Evolutionary conservation across 768 basidiomycete species (phyloP), one percentile per base, ranked within the genome.

Genomic region (Tubosaeta brunneosetosa): DNA sequence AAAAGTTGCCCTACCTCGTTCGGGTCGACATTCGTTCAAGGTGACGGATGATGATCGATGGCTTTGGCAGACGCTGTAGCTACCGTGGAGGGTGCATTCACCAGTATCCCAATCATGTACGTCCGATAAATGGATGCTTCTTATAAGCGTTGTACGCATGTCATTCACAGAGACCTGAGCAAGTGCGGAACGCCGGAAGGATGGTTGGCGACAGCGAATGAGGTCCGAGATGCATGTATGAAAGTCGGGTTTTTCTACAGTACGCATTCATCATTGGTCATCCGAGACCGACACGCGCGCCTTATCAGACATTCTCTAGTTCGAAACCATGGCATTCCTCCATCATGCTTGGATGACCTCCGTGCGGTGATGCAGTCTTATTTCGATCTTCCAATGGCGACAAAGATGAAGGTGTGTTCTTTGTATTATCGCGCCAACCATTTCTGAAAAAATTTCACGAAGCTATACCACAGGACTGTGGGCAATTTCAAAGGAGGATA

Each of bases 241-340:
- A 77, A 81, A 48, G 88, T 89, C 7, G 91, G 91, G 1, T 93
- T 94, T 65, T 88, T 94, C 66, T 94, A 93, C 61, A 80, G 86
- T 87, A 56, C 17, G 72, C 8, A 16, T 29, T 29, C 5, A 3
- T n/a, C n/a, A n/a, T n/a, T n/a, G 47, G 10, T 52, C 48, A n/a
- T 40, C 34, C 17, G 29, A 17, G 25, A 26, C 19, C 41, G 26
- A n/a, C 22, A 6, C n/a, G n/a, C 14, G 17, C 38, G 8, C 43
- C 34, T 36, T 31, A 31, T 48, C 25, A 6, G 10, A 19, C 16
- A 16, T 32, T 41, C 12, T n/a, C 64, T 22, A 92, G 87, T 90
- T 16, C 78, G 73, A 62, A 90, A 91, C 56, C 92, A 94, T 59
- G 82, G 82, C 3, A 86, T 94, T 29, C 70, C 83, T 3, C 77